A percentile compares a stretch with the other conserved stretches of the same genome.
phyloP scores from a whole-genome alignment of 2,329 filamentous ascomycete genomes.

The Alternaria infectoria region DNA sequence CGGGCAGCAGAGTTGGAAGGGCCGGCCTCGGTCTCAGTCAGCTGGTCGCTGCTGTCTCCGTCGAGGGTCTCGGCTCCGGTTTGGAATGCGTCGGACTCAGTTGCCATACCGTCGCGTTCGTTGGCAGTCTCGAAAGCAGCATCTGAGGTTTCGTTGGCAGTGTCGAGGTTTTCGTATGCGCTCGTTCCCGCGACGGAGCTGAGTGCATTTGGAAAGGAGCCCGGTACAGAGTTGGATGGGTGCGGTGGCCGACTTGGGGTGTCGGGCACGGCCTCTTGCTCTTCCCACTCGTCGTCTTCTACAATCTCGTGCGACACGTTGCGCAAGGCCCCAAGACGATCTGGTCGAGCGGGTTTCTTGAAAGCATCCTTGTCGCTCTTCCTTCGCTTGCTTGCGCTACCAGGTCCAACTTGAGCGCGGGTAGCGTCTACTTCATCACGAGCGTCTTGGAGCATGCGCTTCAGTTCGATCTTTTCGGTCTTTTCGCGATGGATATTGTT shows the following conservation, averaged over 20 bases:
- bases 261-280: conserved; percentile 65
- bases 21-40: conserved; percentile 81
- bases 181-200: conserved; percentile 45
- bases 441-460: conserved; percentile 92
- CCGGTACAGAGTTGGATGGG: conserved; percentile 33
- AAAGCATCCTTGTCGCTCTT: conserved; percentile 64
- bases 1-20: conserved; percentile 34
- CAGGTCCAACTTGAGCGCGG: conserved; percentile 56
- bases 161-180: conserved; percentile 75
- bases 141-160: conserved; percentile 74
- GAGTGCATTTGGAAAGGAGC: conserved; percentile 40
- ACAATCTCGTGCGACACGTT: conserved; percentile 76
- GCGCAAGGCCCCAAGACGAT: conserved; percentile 75
- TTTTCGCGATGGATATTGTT: conserved; percentile 96
- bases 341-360: conserved; percentile 79
- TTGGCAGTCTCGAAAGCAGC: conserved; percentile 75
- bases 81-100: conserved; percentile 93
- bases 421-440: conserved; percentile 85
- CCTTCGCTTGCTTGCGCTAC: conserved; percentile 61
- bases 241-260: conserved; percentile 60
- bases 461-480: conserved; percentile 96
- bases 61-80: conserved; percentile 80
- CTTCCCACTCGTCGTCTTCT: conserved; percentile 84
- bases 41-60: conserved; percentile 76
- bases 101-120: conserved; percentile 71